Conservation (phyloP, 495 filamentous ascomycete genomes). For the Mycothermus thermophilus region DNA sequence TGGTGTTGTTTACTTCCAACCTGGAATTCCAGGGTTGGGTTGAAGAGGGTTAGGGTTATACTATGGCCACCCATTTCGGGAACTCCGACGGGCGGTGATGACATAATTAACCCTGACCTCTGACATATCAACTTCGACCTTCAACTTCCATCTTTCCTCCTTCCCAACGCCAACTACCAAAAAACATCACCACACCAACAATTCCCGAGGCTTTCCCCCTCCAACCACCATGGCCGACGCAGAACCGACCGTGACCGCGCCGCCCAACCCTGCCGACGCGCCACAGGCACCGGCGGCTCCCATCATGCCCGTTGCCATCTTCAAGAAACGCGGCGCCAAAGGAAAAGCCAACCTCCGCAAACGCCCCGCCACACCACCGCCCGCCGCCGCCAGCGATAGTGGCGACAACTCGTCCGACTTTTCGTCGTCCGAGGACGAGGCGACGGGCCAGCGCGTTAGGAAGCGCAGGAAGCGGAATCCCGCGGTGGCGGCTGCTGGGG, state of each 20-base stretch:
- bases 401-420: no score
- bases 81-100: no score
- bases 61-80: no score
- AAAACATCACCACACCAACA: background rate
- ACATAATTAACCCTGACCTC: no score
- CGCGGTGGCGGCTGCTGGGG: no score
- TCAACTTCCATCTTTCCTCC: no score
- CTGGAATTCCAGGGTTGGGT: no score
- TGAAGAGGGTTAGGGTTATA: no score
- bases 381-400: conserved; percentile 39
- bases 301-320: conserved; percentile 44
- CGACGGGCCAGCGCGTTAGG: conserved; percentile 52
- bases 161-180: background rate
- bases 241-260: conserved; percentile 12
- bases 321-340: conserved; percentile 77
- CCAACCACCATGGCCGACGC: conserved; percentile 10
- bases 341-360: conserved; percentile 69
- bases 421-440: conserved; percentile 64
- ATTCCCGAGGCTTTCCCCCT: background rate
- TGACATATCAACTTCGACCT: no score
- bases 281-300: conserved; percentile 15
- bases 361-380: conserved; percentile 67
- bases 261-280: no score
- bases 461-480: conserved; percentile 68
- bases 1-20: no score